Evolutionary conservation across 768 basidiomycete genomes (phyloP), one percentile per base, ranked within the genome.

Genomic region (Kwoniella shandongensis): DNA sequence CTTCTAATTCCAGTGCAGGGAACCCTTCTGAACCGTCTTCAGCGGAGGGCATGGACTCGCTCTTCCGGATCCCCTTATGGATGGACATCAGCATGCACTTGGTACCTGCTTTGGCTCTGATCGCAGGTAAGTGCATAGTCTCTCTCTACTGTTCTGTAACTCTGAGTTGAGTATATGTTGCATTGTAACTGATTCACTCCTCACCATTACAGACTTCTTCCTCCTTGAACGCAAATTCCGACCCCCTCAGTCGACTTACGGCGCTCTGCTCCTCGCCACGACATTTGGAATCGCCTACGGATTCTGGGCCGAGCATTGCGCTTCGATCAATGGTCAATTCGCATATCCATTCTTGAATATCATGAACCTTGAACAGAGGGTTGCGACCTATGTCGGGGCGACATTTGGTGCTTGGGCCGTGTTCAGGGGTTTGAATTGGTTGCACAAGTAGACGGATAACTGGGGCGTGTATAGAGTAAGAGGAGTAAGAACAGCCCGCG

Each of bases 291-390:
- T 78, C 13, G 81, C 82, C 77, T 91, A 91, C 62, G 77, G 78
- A 0, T 74, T 70, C 10, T 88, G 86, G 81, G 83, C 84, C 1
- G 89, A 91, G 65, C 82, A 83, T 61, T 86, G 84, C 59, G 84
- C 84, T 0, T 75, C 68, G 6, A 80, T 78, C 71, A 89, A 88
- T 59, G 83, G 82, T 4, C 70, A 67, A 2, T 88, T 89, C 78
- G 88, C 89, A 25, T 91, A 91, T 76, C 89, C 89, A 0, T 91
- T 91, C 78, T 79, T 91, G 56, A 88, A 84, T 0, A 63, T 85
- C 17, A 85, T 81, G 67, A 77, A 83, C 0, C 77, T 85, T 18
- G 61, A 67, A 7, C 75, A 79, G 27, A 81, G 88, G 13, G 60
- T 85, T 12, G 75, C 71, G 6, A 88, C 90, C 35, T 91, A 91